Conservation (phyloP, 2,329 filamentous ascomycete genomes). For the Epichloe glyceriae region DNA sequence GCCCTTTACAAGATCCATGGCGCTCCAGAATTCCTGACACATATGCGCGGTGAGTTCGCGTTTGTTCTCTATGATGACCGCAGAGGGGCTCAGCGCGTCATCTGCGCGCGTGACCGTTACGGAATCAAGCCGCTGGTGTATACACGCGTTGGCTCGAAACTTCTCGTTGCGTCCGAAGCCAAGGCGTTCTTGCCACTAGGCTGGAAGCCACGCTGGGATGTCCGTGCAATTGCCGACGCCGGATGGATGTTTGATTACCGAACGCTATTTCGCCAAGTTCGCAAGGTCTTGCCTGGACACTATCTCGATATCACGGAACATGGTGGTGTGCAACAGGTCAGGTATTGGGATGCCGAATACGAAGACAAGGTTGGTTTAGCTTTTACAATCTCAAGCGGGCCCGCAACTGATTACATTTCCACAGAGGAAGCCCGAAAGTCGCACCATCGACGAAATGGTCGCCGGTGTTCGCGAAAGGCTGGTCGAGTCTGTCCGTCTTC, state of each 20-base stretch:
- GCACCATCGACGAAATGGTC: slow-evolving; percentile 35
- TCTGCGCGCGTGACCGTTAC: slow-evolving; percentile 39
- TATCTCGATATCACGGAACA: slow-evolving; percentile 27
- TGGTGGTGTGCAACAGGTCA: slow-evolving; percentile 21
- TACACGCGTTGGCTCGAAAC: slow-evolving; percentile 24
- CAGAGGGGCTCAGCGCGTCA: slow-evolving; percentile 22
- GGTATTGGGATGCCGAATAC: slow-evolving; percentile 42
- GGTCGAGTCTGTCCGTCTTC: not conserved
- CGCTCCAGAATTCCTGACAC: slow-evolving; percentile 18
- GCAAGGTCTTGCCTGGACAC: slow-evolving; percentile 29
- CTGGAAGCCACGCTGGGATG: slow-evolving; percentile 40
- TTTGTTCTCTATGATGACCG: slow-evolving; percentile 35
- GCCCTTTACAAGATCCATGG: slow-evolving; percentile 39
- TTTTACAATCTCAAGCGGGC: not conserved
- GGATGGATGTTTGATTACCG: slow-evolving; percentile 30
- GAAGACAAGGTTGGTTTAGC: slow-evolving; percentile 32
- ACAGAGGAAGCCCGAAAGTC: slow-evolving; percentile 23
- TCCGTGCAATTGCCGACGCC: slow-evolving; percentile 28
- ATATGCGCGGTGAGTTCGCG: slow-evolving; percentile 42
- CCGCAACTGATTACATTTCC: not conserved
- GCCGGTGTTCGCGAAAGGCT: not conserved
- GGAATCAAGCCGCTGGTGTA: slow-evolving; percentile 46
- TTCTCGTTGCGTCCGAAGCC: slow-evolving; percentile 38
- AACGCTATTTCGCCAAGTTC: slow-evolving; percentile 37
- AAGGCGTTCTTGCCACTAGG: slow-evolving; percentile 40